Evolutionary conservation across 805 yeast species (phyloP), one percentile per base, ranked within the genome.

Genomic region (Nakazawaea peltata): DNA sequence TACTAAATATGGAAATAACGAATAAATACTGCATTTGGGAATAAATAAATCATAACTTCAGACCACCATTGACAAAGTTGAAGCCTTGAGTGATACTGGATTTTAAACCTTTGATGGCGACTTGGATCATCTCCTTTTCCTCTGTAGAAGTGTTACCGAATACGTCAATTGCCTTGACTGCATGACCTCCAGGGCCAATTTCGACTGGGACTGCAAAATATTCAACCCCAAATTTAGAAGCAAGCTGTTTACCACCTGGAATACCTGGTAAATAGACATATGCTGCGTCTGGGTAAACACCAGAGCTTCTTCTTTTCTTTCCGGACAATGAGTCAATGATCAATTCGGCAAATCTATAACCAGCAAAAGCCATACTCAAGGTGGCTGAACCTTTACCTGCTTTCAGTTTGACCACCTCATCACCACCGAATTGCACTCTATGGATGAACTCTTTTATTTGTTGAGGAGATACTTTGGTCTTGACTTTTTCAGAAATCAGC

Each of bases 381-480:
- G 97, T 88, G 39, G 97, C 97, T 32, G 95, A 84, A 27, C 97
- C 97, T 34, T 79, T 79, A 44, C 97, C 97, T 50, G 84, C 81
- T 67, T 88, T 88, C 38, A 97, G 97, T 65, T 82, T 69, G 44
- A 88, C 97, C 32, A 88, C 95, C 62, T 90, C 97, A 57, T 88
- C 97, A 55, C 97, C 97, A 43, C 94, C 95, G 22, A 18, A 37
- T 33, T 44, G 48, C 12, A 44, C 46, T 57, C 63, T 58, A 56
- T 65, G 56, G 48, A 67, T 57, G 49, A 64, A 61, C 32, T 47
- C 47, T 52, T 61, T 59, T 57, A 63, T 63, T 46, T 44, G 49
- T 43, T 66, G 53, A 50, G 62, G 64, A 28, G 69, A 64, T 46
- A 65, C 58, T 44, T 61, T 62, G 33, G 54, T 50, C n/a, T n/a